These are phyloP conservation scores for Citrus maxima DNA, from an alignment of 345 rosid species.

Conservation along the genomic window DNA sequence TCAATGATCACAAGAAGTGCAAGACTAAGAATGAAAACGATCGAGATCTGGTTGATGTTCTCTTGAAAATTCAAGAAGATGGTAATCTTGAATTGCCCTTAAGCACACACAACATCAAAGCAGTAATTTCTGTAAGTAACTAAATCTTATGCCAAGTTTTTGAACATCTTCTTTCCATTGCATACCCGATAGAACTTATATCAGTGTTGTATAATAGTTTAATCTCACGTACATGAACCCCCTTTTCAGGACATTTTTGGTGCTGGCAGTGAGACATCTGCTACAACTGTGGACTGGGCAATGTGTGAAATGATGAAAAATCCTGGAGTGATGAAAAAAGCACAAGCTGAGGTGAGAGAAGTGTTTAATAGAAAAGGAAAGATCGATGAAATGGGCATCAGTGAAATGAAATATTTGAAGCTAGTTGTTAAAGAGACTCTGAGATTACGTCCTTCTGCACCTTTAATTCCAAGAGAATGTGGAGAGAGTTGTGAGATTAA, in stretches of 20 bases:
- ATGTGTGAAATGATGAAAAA: constrained; percentile 24
- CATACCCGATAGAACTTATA: background rate
- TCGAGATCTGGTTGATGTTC: constrained; percentile 17
- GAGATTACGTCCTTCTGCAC: constrained; percentile 6
- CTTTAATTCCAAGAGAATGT: constrained; percentile 17
- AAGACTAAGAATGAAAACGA: too few relatives aligned
- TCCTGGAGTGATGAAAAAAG: constrained; percentile 17
- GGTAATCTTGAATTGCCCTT: constrained; percentile 14
- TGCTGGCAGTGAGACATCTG: constrained; percentile 27
- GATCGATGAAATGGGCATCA: constrained; percentile 1
- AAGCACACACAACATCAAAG: constrained; percentile 28
- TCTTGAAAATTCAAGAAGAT: constrained; percentile 7
- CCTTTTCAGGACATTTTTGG: constrained; percentile 16
- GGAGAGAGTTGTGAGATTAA: background rate
- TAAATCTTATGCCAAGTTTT: background rate
- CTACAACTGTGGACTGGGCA: constrained; percentile 22
- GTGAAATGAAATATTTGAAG: constrained; percentile 4
- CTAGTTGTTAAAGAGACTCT: constrained; percentile 8
- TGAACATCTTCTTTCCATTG: background rate
- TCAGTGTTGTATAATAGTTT: background rate
- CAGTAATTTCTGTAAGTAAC: constrained; percentile 24
- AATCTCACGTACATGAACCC: background rate
- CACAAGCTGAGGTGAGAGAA: constrained; percentile 29
- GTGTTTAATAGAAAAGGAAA: constrained; percentile 12
- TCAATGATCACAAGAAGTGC: constrained; percentile 5